Evolutionary conservation across 768 basidiomycete species (phyloP).

Genomic region (Suillus lakei): DNA sequence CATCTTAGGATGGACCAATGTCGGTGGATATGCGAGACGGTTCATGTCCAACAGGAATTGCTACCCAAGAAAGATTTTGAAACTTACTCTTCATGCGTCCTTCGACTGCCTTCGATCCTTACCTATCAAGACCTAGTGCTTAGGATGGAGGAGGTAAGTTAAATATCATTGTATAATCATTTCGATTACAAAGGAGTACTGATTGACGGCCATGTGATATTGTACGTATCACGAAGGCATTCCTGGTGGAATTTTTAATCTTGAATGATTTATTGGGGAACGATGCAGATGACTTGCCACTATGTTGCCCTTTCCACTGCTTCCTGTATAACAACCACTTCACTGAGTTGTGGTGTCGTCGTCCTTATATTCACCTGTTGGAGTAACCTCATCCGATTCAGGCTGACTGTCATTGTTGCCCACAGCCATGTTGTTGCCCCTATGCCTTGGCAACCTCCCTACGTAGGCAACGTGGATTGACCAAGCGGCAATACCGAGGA

Average conservation of each 20-base stretch:
- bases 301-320: not conserved
- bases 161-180: not conserved
- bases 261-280: not conserved
- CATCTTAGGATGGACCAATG: no score
- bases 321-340: not conserved
- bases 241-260: not conserved
- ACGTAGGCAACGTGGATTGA: not conserved
- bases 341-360: not conserved
- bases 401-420: not conserved
- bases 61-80: no score
- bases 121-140: not conserved
- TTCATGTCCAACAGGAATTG: no score
- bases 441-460: not conserved
- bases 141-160: not conserved
- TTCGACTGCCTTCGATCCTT: no score
- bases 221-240: not conserved
- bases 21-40: no score
- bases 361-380: not conserved
- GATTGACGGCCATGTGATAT: not conserved
- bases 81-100: no score
- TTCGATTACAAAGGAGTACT: not conserved
- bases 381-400: not conserved
- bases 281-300: not conserved
- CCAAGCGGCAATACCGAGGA: accelerated
- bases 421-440: not conserved